A percentile compares a stretch with the other conserved stretches of the same genome.
phyloP scores from a whole-genome alignment of 768 basidiomycete genomes.

The Russula sp. region DNA sequence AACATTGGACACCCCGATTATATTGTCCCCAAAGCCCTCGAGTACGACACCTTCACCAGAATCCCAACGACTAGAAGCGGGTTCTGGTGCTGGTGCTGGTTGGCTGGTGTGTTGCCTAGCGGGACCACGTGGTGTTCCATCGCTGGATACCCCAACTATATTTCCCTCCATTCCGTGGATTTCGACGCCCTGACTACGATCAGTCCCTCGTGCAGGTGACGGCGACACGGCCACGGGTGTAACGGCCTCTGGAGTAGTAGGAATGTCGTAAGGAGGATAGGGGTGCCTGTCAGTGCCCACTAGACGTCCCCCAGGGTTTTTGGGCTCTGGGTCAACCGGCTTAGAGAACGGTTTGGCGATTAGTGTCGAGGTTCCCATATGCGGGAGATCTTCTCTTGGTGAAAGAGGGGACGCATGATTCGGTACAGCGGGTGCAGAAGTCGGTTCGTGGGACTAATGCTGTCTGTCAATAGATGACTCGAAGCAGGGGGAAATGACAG shows the following conservation, averaged over 20 bases:
- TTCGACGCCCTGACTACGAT: not conserved
- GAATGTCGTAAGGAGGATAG: not conserved
- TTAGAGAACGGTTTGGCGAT: not conserved
- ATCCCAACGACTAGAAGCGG: not conserved
- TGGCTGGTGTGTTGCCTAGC: not conserved
- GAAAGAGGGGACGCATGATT: not conserved
- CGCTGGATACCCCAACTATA: no score
- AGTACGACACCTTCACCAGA: not conserved
- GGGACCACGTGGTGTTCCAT: no score
- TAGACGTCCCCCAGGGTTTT: not conserved
- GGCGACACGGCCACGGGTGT: not conserved
- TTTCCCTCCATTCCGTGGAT: not conserved
- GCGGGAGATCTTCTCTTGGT: no score
- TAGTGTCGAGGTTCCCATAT: not conserved
- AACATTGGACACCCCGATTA: no score
- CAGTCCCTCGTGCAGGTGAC: not conserved
- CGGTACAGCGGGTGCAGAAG: not conserved
- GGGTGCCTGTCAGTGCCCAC: not conserved
- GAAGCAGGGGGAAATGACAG: not conserved
- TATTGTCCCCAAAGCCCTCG: not conserved
- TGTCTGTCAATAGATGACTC: not conserved
- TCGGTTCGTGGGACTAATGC: not conserved
- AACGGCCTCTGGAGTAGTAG: not conserved
- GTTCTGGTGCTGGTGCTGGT: not conserved
- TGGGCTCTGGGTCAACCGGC: not conserved